Evolutionary conservation across 371 early-diverging fungal genomes (phyloP).

Genomic region (Nematocida sp.): DNA sequence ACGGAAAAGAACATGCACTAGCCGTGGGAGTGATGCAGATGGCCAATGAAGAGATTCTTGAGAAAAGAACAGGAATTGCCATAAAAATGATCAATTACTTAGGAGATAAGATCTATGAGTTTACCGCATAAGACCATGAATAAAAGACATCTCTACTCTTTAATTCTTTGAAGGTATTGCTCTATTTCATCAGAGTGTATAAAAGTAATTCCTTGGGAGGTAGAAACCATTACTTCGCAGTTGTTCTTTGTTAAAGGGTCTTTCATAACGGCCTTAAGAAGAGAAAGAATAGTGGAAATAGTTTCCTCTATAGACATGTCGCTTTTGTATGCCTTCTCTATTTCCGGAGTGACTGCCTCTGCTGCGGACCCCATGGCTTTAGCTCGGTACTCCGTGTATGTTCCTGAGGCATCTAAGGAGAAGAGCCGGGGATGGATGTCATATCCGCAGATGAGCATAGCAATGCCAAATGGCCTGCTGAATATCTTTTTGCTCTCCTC

Average conservation of each 20-base stretch:
- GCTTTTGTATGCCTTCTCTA: conserved; percentile 76
- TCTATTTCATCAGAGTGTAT: conserved; percentile 59
- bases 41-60: conserved; percentile 16
- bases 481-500: conserved; percentile 65
- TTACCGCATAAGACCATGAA: background rate
- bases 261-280: conserved; percentile 98
- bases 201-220: conserved; percentile 44
- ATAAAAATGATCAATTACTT: conserved; percentile 17
- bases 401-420: conserved; percentile 89
- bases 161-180: conserved; percentile 20
- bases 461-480: conserved; percentile 89
- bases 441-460: conserved; percentile 86
- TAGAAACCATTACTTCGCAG: conserved; percentile 83
- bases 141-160: too few relatives aligned
- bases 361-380: conserved; percentile 95
- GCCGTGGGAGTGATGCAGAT: conserved; percentile 23
- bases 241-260: conserved; percentile 88
- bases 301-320: conserved; percentile 79
- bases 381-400: conserved; percentile 80
- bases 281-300: conserved; percentile 77
- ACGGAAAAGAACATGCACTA: conserved; percentile 32
- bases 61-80: conserved; percentile 28
- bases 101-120: conserved; percentile 33
- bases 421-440: conserved; percentile 94
- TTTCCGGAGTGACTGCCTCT: conserved; percentile 91